A percentile compares a stretch with the other conserved stretches of the same genome.
phyloP scores from a whole-genome alignment of 1,284 basidiomycete species.

The Rhodotorula sp. region DNA sequence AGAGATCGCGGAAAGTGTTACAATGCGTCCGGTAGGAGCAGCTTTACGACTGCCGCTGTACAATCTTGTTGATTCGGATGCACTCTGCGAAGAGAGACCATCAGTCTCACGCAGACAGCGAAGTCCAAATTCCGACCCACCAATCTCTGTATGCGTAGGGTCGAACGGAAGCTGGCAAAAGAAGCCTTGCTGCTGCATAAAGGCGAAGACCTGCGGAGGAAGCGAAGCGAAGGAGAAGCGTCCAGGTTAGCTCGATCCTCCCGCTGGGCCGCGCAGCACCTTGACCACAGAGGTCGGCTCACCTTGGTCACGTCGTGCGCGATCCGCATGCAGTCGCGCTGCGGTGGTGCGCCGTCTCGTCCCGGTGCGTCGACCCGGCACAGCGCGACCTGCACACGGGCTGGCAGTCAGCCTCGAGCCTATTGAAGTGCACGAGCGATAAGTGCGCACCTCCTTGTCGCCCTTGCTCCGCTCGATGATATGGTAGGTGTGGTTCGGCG shows the following conservation, averaged over 20 bases:
- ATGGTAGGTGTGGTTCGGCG: constrained; percentile 23
- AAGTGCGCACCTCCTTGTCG: background rate
- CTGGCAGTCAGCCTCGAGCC: background rate
- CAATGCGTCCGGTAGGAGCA: too few relatives aligned
- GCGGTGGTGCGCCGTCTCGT: background rate
- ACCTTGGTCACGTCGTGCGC: constrained; percentile 27
- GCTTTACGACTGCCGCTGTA: constrained; percentile 19
- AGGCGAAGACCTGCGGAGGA: constrained; percentile 34
- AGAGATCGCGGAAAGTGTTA: too few relatives aligned
- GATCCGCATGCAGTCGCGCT: constrained; percentile 13
- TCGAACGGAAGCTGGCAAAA: constrained; percentile 45
- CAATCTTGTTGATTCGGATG: constrained; percentile 32
- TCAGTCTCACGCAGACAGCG: background rate
- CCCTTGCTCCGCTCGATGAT: constrained; percentile 27
- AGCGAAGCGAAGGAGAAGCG: too few relatives aligned
- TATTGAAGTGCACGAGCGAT: background rate
- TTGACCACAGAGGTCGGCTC: background rate
- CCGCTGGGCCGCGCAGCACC: too few relatives aligned
- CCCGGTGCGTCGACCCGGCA: constrained; percentile 8
- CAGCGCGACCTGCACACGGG: constrained; percentile 16
- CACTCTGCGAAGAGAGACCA: constrained; percentile 12
- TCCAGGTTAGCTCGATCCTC: too few relatives aligned
- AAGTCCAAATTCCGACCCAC: constrained; percentile 12
- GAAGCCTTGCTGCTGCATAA: constrained; percentile 43
- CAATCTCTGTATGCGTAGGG: constrained; percentile 41